Evolutionary conservation across 2,329 filamentous ascomycete genomes (phyloP).

Genomic region (Claviceps citrina): DNA sequence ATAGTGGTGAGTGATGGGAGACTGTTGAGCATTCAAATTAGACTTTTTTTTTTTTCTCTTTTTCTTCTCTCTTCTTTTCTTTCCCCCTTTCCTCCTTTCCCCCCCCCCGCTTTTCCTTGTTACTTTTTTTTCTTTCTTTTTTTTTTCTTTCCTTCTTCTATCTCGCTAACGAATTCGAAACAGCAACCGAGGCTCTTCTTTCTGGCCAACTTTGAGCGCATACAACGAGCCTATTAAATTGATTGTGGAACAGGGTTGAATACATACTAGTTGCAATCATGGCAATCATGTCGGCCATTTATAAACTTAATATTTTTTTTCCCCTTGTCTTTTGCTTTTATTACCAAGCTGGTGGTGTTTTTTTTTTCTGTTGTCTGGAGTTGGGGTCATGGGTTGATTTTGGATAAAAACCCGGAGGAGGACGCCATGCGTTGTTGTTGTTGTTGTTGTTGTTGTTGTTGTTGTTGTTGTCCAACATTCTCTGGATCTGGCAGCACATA

Average conservation of each 20-base stretch:
- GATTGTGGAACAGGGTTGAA: no score
- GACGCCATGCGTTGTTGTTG: not conserved
- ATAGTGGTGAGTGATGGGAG: slow-evolving; percentile 78
- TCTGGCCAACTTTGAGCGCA: slow-evolving; percentile 60
- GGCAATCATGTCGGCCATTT: no score
- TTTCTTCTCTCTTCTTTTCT: not conserved
- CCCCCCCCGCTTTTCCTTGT: not conserved
- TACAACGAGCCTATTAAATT: no score
- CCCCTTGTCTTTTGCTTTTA: not conserved
- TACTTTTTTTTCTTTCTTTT: not conserved
- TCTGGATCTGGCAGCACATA: no score
- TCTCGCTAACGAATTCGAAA: slow-evolving; percentile 1
- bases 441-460: no score
- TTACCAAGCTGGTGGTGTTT: not conserved
- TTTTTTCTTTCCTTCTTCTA: not conserved
- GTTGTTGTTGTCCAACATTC: no score
- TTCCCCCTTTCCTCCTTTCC: not conserved
- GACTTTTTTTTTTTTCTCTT: slow-evolving; percentile 10
- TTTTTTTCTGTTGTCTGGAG: slow-evolving; percentile 1
- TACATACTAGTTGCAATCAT: no score
- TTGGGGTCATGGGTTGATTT: not conserved
- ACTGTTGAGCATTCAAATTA: no score
- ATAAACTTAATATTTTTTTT: not conserved
- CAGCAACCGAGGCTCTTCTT: slow-evolving; percentile 64
- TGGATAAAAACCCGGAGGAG: not conserved